Evolutionary conservation across 306 rosid species (phyloP).

Genomic region (Sophora flavescens): DNA sequence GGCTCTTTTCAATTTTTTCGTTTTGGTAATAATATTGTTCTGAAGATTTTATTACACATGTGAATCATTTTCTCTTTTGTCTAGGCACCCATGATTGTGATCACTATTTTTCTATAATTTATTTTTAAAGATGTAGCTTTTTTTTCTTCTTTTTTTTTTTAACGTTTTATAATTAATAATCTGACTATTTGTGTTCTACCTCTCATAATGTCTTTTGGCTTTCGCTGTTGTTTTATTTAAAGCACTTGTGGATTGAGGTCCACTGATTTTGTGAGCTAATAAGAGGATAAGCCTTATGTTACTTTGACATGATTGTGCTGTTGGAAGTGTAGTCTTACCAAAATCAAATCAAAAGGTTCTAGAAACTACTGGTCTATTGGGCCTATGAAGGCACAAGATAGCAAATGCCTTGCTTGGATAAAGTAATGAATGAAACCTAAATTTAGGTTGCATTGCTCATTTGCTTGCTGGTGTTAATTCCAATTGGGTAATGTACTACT

Average conservation of each 20-base stretch:
- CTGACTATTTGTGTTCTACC: constrained; percentile 5
- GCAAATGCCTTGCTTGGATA: not conserved
- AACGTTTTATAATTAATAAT: constrained; percentile 4
- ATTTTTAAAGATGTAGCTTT: constrained; percentile 16
- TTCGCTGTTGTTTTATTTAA: constrained; percentile 1
- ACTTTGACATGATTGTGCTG: constrained; percentile 32
- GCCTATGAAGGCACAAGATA: not conserved
- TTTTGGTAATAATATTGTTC: not conserved
- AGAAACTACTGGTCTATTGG: not conserved
- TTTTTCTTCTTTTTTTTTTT: not conserved
- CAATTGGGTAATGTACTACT: not conserved
- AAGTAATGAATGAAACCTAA: not conserved
- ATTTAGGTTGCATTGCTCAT: constrained; percentile 1
- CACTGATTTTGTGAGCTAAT: constrained; percentile 5
- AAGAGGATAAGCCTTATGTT: constrained; percentile 10
- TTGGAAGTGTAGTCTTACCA: constrained; percentile 11
- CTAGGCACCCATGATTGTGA: not conserved
- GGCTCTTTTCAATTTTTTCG: not conserved
- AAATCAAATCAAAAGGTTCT: not conserved
- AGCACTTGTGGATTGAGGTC: constrained; percentile 1
- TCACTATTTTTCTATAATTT: not conserved
- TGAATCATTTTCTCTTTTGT: not conserved
- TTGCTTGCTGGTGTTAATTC: constrained; percentile 11
- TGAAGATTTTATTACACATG: constrained; percentile 4
- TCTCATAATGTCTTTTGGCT: not conserved